These are phyloP conservation scores for Fusarium drepaniforme DNA, from an alignment of 2,329 filamentous ascomycete species.

Conservation along the genomic window DNA sequence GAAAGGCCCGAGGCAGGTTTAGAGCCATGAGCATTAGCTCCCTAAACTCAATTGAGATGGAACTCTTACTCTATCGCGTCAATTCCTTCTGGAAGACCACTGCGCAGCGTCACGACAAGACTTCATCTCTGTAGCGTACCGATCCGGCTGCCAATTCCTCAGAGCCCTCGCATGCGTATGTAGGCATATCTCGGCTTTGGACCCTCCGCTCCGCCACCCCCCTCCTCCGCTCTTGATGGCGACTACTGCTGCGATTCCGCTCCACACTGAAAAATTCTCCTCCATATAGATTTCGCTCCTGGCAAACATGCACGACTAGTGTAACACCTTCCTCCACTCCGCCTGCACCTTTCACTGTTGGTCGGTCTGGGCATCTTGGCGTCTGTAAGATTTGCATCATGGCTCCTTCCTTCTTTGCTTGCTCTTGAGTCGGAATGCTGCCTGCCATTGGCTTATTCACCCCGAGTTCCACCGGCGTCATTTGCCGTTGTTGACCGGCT, in stretches of 20 bases:
- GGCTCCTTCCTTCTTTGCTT: not conserved
- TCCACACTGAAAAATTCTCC: conserved; percentile 19
- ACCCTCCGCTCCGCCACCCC: not conserved
- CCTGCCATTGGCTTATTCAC: not conserved
- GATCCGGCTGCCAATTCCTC: not conserved
- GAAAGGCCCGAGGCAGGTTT: not conserved
- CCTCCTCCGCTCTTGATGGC: conserved; percentile 2
- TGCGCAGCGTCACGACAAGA: not conserved
- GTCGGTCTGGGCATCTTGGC: conserved; percentile 32
- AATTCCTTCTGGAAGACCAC: not conserved
- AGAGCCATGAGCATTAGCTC: not conserved
- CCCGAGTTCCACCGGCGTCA: not conserved
- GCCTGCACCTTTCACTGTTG: conserved; percentile 1
- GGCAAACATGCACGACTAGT: not conserved
- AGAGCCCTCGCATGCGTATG: not conserved
- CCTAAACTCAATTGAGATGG: not conserved
- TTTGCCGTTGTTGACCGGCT: not conserved
- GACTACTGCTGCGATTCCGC: not conserved
- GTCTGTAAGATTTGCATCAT: conserved; percentile 11
- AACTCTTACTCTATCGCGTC: not conserved
- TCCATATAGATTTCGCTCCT: conserved; percentile 23
- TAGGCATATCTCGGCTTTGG: not conserved
- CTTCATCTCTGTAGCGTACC: not conserved
- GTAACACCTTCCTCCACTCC: not conserved
- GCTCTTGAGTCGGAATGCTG: not conserved